These are phyloP conservation scores for Sphaerostilbella broomeana DNA, from an alignment of 2,329 filamentous ascomycete genomes.

Conservation along the genomic window DNA sequence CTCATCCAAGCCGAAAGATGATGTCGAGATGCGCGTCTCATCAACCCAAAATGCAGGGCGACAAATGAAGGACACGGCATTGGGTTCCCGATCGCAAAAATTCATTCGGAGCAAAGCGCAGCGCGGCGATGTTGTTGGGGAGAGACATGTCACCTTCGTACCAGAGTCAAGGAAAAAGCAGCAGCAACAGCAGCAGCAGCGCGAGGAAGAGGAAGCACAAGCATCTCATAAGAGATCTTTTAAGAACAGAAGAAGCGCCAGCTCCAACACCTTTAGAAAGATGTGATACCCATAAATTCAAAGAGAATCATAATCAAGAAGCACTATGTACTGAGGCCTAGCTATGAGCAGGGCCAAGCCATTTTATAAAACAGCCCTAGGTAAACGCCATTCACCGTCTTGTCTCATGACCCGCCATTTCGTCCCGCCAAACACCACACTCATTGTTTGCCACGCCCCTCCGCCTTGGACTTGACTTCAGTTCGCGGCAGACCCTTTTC, in stretches of 20 bases:
- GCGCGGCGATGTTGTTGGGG: conserved; percentile 49
- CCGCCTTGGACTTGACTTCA: conserved; percentile 30
- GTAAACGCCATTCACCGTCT: conserved; percentile 5
- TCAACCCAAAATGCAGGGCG: conserved; percentile 57
- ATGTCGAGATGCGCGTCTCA: conserved; percentile 59
- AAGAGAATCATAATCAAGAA: conserved; percentile 5
- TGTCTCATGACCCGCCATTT: background rate
- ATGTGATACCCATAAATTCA: conserved; percentile 37
- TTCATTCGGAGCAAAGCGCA: conserved; percentile 40
- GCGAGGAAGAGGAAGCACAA: conserved; percentile 25
- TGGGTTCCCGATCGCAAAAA: conserved; percentile 51
- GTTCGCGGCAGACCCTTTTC: conserved; percentile 48
- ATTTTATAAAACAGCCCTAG: no score
- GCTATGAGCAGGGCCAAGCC: conserved; percentile 13
- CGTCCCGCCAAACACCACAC: background rate
- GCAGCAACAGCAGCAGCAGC: conserved; percentile 30
- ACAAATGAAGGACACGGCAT: conserved; percentile 47
- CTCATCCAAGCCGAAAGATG: conserved; percentile 27
- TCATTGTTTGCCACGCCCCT: conserved; percentile 10
- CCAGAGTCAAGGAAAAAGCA: conserved; percentile 52
- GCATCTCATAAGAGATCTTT: conserved; percentile 28
- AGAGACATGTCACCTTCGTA: conserved; percentile 66
- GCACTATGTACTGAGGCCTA: conserved; percentile 9
- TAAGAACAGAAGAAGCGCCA: conserved; percentile 60
- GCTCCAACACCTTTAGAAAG: conserved; percentile 66